phyloP scores from a whole-genome alignment of 208 protist genomes.

The Entamoeba histolytica region DNA sequence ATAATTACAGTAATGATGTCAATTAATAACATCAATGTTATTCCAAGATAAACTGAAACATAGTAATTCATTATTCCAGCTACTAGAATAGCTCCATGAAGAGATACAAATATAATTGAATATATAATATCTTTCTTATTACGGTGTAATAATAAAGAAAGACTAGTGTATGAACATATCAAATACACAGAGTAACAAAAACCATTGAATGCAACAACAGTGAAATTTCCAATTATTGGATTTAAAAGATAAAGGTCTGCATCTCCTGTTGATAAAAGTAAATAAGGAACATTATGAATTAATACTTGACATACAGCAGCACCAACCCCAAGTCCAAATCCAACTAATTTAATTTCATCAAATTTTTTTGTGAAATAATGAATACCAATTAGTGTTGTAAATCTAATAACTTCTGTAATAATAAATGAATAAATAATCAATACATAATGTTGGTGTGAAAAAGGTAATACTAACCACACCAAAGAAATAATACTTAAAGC shows the following conservation, averaged over 20 bases:
- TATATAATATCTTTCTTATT: background rate
- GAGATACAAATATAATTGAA: background rate
- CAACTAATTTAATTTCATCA: background rate
- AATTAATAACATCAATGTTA: background rate
- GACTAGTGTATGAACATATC: background rate
- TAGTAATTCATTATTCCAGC: background rate
- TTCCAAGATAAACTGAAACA: background rate
- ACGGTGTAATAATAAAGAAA: background rate
- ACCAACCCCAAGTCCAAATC: background rate
- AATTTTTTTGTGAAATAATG: background rate
- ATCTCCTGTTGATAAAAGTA: background rate
- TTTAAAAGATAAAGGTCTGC: background rate
- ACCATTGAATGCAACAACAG: background rate
- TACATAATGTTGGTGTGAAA: background rate
- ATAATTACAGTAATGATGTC: background rate
- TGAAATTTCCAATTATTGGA: background rate
- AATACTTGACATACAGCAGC: background rate
- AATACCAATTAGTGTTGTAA: background rate
- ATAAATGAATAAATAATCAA: background rate
- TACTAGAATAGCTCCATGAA: background rate
- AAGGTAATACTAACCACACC: background rate
- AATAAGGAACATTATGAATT: background rate
- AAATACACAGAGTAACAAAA: background rate
- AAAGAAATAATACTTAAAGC: background rate
- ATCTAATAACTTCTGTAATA: background rate